Evolutionary conservation across 1,284 basidiomycete species (phyloP).

Genomic region (Phylloboletellus chloephorus): DNA sequence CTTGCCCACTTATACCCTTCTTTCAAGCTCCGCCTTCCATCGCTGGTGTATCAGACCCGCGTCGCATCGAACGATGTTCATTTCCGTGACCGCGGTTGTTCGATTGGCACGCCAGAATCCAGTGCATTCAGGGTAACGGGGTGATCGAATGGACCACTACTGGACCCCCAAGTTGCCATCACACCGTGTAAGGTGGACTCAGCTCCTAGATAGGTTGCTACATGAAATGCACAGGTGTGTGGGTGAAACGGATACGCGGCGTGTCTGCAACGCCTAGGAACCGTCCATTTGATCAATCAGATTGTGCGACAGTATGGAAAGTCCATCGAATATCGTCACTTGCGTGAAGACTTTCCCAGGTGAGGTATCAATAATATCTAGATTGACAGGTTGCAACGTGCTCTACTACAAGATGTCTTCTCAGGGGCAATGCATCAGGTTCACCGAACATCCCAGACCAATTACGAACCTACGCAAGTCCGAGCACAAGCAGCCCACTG

Average conservation of each 20-base stretch:
- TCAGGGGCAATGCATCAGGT: conserved; percentile 11
- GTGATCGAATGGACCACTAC: conserved; percentile 18
- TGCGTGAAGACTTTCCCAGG: conserved; percentile 2
- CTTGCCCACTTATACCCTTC: conserved; percentile 23
- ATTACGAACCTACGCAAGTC: conserved; percentile 22
- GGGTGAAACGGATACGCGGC: conserved; percentile 2
- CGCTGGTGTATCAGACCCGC: conserved; percentile 18
- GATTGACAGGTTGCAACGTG: conserved; percentile 13
- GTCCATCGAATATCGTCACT: neutral
- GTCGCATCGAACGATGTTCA: conserved; percentile 14
- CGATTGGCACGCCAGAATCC: conserved; percentile 4
- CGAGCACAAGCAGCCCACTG: neutral
- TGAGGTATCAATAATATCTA: conserved; percentile 22
- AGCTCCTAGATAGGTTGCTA: neutral
- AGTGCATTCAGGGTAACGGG: conserved; percentile 3
- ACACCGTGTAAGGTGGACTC: neutral
- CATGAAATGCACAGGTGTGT: conserved; percentile 1
- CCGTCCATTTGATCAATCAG: conserved; percentile 1
- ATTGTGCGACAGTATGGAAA: conserved; percentile 4
- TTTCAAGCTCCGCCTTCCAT: conserved; percentile 22
- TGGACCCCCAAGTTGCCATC: conserved; percentile 23
- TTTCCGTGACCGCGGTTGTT: conserved; percentile 19
- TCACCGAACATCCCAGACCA: conserved; percentile 1
- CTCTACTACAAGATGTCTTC: conserved; percentile 11
- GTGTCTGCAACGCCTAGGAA: neutral